Base-by-base conservation (phyloP, 768 basidiomycete genomes). In the Lactifluus rugatus region DNA sequence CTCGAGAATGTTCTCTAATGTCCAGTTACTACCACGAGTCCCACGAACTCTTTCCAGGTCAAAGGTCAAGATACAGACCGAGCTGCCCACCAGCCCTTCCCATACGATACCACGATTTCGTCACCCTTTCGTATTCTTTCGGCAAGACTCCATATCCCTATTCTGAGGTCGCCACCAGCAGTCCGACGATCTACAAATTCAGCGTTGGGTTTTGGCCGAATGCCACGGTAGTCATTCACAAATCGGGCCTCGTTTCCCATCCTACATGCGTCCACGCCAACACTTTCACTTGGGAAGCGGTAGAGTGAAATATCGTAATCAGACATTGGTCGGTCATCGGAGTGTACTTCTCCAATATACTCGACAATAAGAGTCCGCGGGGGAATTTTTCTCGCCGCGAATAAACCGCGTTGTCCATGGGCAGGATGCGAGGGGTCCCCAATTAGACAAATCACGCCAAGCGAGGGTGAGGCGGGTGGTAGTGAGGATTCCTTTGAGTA, bases 241-340 rank as follows among this genome's bases (percentile, higher is more conserved):
- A 95, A 93, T 66, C 93, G 76, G 1, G 85, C 86, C 69, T 93
- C 89, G 71, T 94, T 96, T 28, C 93, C 93, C 75, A 80, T 80
- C 2, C 45, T 63, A 28, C 75, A 74, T 19, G 92, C 91, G 68
- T 96, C 93, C 41, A 89, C 75, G 1, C 91, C 93, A 19, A 93
- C 79, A 65, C 75, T 84, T 41, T 81, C 81, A 52, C 77, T 74
- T 56, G 74, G 71, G 50, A 78, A 72, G 36, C 83, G 84, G 68
- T 79, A 75, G n/a, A 95, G 76, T 14, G 85, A 91, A 25, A 95
- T 74, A 70, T 95, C 93, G 67, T 95, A 95, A 70, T 94, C 85
- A n/a, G 87, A 87, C 32, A 77, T 71, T 25, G 75, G 76, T 52
- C 88, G 80, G 42, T 81, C 81, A 62, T 93, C 82, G 64, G 81